Percentiles rank a stretch among this genome's conserved stretches.
phyloP scores from a whole-genome alignment of 1,284 basidiomycete species.

The Sanghuangporus weigelae region DNA sequence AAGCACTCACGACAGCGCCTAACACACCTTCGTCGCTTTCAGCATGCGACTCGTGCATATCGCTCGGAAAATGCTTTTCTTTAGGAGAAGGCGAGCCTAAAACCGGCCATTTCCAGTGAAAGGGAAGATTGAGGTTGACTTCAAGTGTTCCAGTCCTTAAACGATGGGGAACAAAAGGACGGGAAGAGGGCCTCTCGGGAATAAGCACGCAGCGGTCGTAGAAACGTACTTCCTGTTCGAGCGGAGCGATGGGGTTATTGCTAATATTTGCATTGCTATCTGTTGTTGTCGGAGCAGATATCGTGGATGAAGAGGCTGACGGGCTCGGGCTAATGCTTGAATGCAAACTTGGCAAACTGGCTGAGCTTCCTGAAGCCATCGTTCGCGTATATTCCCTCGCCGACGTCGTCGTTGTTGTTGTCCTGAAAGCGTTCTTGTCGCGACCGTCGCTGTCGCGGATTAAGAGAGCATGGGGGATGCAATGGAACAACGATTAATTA shows the following conservation, averaged over 20 bases:
- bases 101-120: slow-evolving; percentile 6
- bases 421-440: no score
- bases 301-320: background rate
- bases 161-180: background rate
- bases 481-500: background rate
- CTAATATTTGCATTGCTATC: background rate
- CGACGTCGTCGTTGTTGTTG: no score
- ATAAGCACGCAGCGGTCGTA: slow-evolving; percentile 16
- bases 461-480: background rate
- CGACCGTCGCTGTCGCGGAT: no score
- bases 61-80: background rate
- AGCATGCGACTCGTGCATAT: background rate
- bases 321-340: background rate
- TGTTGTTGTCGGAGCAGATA: background rate
- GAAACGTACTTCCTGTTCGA: slow-evolving; percentile 12
- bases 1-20: background rate
- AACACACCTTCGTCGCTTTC: background rate
- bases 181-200: background rate
- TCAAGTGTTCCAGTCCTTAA: slow-evolving; percentile 10
- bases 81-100: background rate
- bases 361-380: background rate
- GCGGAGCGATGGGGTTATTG: background rate
- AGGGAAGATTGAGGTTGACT: background rate
- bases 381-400: background rate
- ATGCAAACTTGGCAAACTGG: background rate